phyloP scores from a whole-genome alignment of 345 rosid species.

The Zanthoxylum bungeanum region DNA sequence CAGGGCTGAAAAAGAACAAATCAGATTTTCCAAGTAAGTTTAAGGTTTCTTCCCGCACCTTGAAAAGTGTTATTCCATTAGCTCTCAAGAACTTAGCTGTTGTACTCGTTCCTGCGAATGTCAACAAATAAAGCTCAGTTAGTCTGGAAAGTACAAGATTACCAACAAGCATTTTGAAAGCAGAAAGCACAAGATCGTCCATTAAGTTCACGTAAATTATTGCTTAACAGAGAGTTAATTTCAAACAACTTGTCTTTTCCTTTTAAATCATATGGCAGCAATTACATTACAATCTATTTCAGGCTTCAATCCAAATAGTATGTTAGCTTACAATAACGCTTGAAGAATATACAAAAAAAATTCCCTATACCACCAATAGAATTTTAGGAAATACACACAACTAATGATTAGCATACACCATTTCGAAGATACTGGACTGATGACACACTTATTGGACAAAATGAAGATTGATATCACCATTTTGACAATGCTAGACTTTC shows the following conservation, averaged over 20 bases:
- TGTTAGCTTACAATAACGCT: neutral
- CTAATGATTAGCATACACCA: neutral
- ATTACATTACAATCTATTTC: neutral
- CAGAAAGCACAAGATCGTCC: neutral
- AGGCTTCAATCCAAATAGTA: neutral
- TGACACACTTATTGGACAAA: neutral
- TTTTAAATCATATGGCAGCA: neutral
- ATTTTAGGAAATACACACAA: neutral
- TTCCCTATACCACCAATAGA: neutral
- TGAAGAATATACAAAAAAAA: neutral
- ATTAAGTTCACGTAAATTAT: neutral
- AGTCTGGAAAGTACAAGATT: neutral
- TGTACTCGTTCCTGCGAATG: constrained; percentile 61
- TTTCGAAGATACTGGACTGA: neutral
- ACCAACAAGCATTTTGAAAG: neutral
- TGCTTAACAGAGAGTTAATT: neutral
- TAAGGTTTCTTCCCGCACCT: constrained; percentile 67
- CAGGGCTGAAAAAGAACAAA: constrained; percentile 66
- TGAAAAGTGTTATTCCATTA: constrained; percentile 69
- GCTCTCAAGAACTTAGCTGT: constrained; percentile 86
- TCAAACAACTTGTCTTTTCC: neutral
- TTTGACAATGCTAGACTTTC: neutral
- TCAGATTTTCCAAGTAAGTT: constrained; percentile 81
- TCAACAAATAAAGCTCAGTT: constrained; percentile 4
- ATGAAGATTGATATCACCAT: neutral